Evolutionary conservation across 805 yeast genomes (phyloP).

Genomic region (Tetrapisispora arboricola): DNA sequence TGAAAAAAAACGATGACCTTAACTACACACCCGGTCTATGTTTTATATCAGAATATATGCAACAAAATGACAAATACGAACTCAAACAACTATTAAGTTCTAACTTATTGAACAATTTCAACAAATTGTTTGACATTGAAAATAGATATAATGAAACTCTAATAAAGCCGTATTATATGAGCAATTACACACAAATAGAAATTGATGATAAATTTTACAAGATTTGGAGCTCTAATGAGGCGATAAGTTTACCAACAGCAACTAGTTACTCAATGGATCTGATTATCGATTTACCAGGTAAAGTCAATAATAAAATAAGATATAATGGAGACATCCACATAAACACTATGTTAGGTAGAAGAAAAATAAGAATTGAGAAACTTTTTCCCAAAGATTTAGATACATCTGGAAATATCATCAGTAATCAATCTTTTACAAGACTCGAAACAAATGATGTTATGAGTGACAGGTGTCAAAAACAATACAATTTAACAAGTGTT

Average conservation of each 20-base stretch:
- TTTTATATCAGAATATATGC: constrained; percentile 11
- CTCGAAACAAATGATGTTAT: constrained; percentile 5
- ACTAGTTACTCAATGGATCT: constrained; percentile 24
- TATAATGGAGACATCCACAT: constrained; percentile 8
- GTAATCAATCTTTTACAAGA: constrained; percentile 12
- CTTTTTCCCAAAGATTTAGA: constrained; percentile 35
- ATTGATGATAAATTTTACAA: constrained; percentile 26
- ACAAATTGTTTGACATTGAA: constrained; percentile 38
- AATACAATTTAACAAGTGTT: background rate
- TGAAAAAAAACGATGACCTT: background rate
- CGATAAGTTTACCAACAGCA: constrained; percentile 10
- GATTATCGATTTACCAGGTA: constrained; percentile 18
- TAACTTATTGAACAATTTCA: constrained; percentile 29
- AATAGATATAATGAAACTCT: constrained; percentile 32
- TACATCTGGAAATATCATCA: constrained; percentile 27
- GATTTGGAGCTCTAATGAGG: constrained; percentile 16
- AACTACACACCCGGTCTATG: background rate
- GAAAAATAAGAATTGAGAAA: constrained; percentile 39
- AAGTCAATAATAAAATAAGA: constrained; percentile 3
- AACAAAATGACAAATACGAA: background rate
- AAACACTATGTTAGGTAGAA: constrained; percentile 32
- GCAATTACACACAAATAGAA: constrained; percentile 22
- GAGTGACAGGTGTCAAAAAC: constrained; percentile 8
- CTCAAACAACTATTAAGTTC: constrained; percentile 30
- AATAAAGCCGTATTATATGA: constrained; percentile 33